Conservation (phyloP, 257 asterid species). For the Solanum medicagineum region DNA sequence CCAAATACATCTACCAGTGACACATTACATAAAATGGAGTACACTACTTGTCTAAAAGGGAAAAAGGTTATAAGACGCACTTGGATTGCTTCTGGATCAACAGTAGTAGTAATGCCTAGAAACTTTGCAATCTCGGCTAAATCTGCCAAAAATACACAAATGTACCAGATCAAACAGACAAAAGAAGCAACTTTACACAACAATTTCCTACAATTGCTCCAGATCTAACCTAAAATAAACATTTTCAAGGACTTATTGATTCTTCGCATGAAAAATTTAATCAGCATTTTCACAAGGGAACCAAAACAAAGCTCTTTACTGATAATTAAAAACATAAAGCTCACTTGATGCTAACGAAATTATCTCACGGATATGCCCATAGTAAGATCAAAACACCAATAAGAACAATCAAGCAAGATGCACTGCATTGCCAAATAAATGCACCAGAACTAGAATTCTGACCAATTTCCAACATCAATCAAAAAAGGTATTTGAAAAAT, state of each 20-base stretch:
- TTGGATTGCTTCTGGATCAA: constrained; percentile 89
- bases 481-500: background rate
- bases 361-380: background rate
- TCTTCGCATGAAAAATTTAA: background rate
- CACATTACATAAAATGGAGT: background rate
- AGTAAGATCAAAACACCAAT: background rate
- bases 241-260: background rate
- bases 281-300: background rate
- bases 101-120: constrained; percentile 77
- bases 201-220: background rate
- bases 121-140: constrained; percentile 96
- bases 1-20: background rate
- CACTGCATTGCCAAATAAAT: background rate
- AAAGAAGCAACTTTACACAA: background rate
- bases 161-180: background rate
- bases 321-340: background rate
- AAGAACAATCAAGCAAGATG: background rate
- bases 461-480: background rate
- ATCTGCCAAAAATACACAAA: constrained; percentile 37
- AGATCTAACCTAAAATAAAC: background rate
- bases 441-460: background rate
- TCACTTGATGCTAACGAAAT: background rate
- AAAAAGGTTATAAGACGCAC: constrained; percentile 33
- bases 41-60: background rate
- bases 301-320: background rate